Evolutionary conservation across 345 rosid species (phyloP).

Genomic region (Ceriops tagal): DNA sequence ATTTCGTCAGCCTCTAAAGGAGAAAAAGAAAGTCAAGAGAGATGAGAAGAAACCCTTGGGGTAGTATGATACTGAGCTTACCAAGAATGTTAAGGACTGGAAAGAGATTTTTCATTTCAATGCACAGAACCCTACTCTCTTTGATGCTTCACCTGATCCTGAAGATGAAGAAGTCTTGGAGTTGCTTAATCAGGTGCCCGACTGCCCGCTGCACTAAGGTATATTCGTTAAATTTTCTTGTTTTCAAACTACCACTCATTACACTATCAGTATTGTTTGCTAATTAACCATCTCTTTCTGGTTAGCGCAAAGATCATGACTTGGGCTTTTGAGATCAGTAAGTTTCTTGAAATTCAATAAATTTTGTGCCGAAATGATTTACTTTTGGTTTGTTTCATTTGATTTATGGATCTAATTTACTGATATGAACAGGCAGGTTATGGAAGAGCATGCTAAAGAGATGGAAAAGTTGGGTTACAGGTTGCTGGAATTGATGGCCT

Average conservation of each 20-base stretch:
- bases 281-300: neutral
- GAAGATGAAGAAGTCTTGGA: neutral
- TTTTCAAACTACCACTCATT: neutral
- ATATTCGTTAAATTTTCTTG: neutral
- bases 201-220: neutral
- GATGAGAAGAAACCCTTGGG: conserved; percentile 25
- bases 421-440: conserved; percentile 30
- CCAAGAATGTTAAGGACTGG: conserved; percentile 2
- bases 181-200: neutral
- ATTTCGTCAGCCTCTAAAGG: conserved; percentile 32
- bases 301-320: too few species aligned
- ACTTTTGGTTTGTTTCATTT: neutral
- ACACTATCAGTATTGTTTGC: too few species aligned
- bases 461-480: conserved; percentile 41
- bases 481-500: conserved; percentile 42
- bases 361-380: neutral
- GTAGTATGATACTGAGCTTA: conserved; percentile 16
- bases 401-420: neutral
- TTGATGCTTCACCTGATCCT: neutral
- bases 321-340: too few species aligned
- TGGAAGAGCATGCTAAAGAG: conserved; percentile 40
- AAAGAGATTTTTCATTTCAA: neutral
- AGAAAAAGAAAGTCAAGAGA: conserved; percentile 36
- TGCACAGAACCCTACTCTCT: neutral
- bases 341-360: too few species aligned